Evolutionary conservation across 2,329 filamentous ascomycete species (phyloP), one percentile per base, ranked within the genome.

Genomic region (Penicillium sclerotigenum): DNA sequence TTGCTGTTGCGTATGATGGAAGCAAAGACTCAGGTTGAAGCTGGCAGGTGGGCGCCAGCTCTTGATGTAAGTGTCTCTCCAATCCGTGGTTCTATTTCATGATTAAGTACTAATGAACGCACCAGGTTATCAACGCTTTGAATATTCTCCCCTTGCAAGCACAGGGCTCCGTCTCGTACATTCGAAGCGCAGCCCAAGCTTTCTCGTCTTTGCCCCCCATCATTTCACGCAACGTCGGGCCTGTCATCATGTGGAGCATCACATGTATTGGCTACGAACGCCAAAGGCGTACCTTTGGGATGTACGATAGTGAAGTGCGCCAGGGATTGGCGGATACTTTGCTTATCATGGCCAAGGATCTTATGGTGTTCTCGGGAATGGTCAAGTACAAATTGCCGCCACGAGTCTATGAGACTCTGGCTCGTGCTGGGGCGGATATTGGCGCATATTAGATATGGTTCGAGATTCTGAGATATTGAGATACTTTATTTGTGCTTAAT

Each of bases 301-400:
- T 87, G 65, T 97, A 88, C 73, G 91, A 88, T 64, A 77, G 73
- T 55, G 74, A 76, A 49, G 75, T 75, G 56, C 70, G 74, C 45
- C 71, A 75, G 55, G 69, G 68, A 18, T 62, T 91, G 75, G 85
- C 87, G 49, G 85, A 88, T 56, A 81, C 88, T 67, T 79, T 95
- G 68, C 84, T 88, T 76, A 85, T 88, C 72, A 90, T 89, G 78
- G 91, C 90, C 37, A 86, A 91, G 73, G 93, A 97, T 74, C 76
- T 97, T 67, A 96, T 94, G 79, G 89, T 94, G 14, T 97, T 96
- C 79, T 93, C 91, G 16, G 93, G 91, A 54, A 86, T 96, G 81
- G 85, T 97, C 70, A 87, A 90, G 69, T 97, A 96, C 76, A 87
- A 94, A 68, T 83, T 97, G 77, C 90, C 91, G 48, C 88, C 90